Percentiles rank a stretch among this genome's conserved stretches.
phyloP scores from a whole-genome alignment of 345 rosid species.

The Hypericum androsaemum region DNA sequence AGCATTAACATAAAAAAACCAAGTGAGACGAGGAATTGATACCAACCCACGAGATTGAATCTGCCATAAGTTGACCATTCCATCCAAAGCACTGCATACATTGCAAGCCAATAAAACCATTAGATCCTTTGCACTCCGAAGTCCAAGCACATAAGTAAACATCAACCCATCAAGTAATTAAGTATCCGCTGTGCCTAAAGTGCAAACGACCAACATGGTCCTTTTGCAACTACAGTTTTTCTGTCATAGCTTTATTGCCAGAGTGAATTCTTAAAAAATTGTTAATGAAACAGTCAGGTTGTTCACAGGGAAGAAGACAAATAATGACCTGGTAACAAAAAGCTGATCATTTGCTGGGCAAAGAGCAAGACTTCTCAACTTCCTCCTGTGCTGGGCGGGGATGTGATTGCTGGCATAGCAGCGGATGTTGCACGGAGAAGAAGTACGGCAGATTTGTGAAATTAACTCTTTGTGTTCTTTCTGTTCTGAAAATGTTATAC shows the following conservation, averaged over 20 bases:
- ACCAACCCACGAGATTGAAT: conserved; percentile 27
- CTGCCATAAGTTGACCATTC: conserved; percentile 34
- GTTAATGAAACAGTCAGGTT: no score
- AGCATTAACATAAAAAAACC: no score
- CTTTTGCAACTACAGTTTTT: no score
- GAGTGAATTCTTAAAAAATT: no score
- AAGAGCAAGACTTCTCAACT: conserved; percentile 63
- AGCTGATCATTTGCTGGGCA: conserved; percentile 74
- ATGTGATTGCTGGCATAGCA: conserved; percentile 57
- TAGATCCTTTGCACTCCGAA: background rate
- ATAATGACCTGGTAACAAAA: conserved; percentile 66
- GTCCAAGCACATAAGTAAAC: no score
- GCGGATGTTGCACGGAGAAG: conserved; percentile 39
- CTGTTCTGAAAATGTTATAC: conserved; percentile 39
- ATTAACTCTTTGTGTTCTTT: conserved; percentile 69
- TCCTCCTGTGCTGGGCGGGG: conserved; percentile 90
- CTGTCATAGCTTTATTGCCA: no score
- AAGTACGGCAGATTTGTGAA: conserved; percentile 43
- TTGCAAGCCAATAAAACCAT: conserved; percentile 2
- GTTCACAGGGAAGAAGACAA: no score
- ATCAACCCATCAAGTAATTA: no score
- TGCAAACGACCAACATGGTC: no score
- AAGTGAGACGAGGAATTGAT: background rate
- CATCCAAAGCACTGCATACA: conserved; percentile 33
- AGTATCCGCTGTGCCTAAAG: no score